A percentile compares a stretch with the other conserved stretches of the same genome.
Evolutionary conservation across 306 rosid species (phyloP).

Genomic region (Fragaria ananassa): DNA sequence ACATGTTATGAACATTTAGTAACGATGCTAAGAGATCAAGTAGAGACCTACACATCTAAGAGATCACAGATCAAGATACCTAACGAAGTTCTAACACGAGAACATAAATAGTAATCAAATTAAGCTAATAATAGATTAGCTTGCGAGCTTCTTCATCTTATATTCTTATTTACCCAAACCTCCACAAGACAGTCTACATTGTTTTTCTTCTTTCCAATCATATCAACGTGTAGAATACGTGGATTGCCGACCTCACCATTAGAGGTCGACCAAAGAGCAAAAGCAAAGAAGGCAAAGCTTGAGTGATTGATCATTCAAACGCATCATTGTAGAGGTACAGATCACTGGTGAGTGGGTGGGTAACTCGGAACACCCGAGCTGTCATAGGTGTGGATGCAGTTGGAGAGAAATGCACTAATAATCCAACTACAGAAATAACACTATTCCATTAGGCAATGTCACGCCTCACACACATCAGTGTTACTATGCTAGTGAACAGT

Average conservation of each 20-base stretch:
- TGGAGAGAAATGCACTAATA: neutral
- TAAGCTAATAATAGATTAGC: no score
- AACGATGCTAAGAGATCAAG: no score
- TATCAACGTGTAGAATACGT: no score
- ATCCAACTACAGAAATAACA: neutral
- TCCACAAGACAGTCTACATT: no score
- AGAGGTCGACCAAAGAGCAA: neutral
- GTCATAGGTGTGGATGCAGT: neutral
- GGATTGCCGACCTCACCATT: neutral
- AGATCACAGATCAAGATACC: no score
- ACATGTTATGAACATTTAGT: no score
- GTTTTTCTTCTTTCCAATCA: no score
- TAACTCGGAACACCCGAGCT: neutral
- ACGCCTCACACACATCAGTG: neutral
- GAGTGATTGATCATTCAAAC: neutral
- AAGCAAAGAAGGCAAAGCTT: neutral
- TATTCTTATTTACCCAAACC: neutral
- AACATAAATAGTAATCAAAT: no score
- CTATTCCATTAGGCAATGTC: neutral
- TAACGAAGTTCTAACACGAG: no score
- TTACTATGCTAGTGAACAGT: neutral
- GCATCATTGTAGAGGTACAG: neutral
- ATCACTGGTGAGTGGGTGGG: neutral
- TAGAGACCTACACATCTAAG: no score
- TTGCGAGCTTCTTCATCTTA: neutral